Evolutionary conservation across 2,329 filamentous ascomycete species (phyloP).

Genomic region (Aspergillus puulaauensis): DNA sequence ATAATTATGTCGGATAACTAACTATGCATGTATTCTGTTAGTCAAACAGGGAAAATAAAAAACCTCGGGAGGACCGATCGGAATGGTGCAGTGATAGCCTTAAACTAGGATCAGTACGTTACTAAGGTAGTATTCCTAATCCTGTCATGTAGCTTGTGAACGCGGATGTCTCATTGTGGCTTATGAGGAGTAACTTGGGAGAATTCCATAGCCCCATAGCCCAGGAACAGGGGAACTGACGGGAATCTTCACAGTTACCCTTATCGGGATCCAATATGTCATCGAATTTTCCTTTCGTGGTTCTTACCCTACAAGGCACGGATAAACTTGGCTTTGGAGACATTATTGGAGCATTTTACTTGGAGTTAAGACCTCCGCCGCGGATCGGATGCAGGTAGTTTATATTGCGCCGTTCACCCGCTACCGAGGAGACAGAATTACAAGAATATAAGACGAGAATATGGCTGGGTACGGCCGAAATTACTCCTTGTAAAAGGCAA

Average conservation of each 20-base stretch:
- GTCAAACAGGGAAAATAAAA: background rate
- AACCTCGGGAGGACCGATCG: too few relatives aligned
- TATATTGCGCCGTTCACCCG: background rate
- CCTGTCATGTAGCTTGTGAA: too few relatives aligned
- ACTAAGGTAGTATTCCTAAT: too few relatives aligned
- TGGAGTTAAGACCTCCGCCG: background rate
- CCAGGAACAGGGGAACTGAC: too few relatives aligned
- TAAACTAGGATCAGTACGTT: too few relatives aligned
- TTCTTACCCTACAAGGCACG: background rate
- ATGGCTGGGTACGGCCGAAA: background rate
- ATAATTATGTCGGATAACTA: background rate
- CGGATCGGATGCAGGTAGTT: background rate
- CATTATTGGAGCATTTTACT: background rate
- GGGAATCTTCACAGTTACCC: background rate
- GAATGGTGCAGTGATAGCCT: too few relatives aligned
- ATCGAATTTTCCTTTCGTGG: background rate
- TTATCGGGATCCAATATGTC: background rate
- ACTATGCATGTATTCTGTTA: background rate
- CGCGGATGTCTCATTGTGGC: too few relatives aligned
- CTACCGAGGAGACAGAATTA: background rate
- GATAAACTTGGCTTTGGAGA: background rate
- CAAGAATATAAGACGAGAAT: background rate
- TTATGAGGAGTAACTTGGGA: background rate
- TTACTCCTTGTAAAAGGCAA: background rate
- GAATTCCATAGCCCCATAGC: background rate